Evolutionary conservation across 495 filamentous ascomycete genomes (phyloP), one percentile per base, ranked within the genome.

Genomic region (Annulohypoxylon maeteangense): DNA sequence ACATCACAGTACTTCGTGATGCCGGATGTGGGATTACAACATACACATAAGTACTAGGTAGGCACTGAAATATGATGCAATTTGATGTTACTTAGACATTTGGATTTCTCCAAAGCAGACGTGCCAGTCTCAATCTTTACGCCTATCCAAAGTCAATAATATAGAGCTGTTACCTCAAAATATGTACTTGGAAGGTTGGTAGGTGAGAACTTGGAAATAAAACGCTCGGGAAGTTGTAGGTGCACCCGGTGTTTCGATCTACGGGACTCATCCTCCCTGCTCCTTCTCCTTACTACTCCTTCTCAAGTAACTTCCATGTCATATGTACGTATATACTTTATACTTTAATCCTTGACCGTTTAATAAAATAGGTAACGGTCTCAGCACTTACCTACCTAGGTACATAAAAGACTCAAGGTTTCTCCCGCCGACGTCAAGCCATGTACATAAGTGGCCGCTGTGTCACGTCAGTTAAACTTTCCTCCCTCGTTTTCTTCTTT

Each of bases 341-440:
- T 62, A 59, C 45, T 57, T 59, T 48, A n/a, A 57, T 23, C 68
- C 51, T 59, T 51, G 63, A 59, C 59, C 34, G 51, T 71, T 59
- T 62, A 67, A 68, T 61, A 36, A 57, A 56, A 18, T 22, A n/a
- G n/a, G n/a, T n/a, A 55, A 27, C 18, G 31, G 34, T 12, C 27
- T 14, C 47, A 29, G 23, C 45, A 48, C 45, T n/a, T 34, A n/a
- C n/a, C n/a, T n/a, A n/a, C n/a, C n/a, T n/a, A n/a, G n/a, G n/a
- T n/a, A n/a, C n/a, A n/a, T n/a, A 55, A 59, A 36, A 51, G 44
- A 57, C 32, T 72, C 51, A 67, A 60, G 60, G 64, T 68, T 72
- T 72, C 54, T 71, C 63, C 69, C 63, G 64, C 40, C 10, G 34
- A 60, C 67, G 23, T 58, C 50, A 60, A 58, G 22, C 34, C 58